Conservation (phyloP, 176 grass and related monocot genomes). For the Bromus sterilis region DNA sequence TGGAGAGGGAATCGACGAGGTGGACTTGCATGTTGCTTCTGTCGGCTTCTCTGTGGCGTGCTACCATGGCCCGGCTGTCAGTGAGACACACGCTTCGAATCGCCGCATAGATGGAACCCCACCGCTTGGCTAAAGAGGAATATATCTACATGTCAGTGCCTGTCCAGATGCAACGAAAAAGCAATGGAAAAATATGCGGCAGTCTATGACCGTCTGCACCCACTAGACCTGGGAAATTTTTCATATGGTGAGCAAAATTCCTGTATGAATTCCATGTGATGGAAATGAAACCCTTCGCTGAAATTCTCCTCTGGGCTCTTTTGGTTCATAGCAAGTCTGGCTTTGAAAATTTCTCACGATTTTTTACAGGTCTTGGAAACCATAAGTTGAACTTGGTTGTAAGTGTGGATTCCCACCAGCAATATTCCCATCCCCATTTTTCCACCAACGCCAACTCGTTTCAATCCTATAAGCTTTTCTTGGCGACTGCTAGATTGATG, state of each 20-base stretch:
- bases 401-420: background rate
- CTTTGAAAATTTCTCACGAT: too few relatives aligned
- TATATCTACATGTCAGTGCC: background rate
- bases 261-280: background rate
- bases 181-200: background rate
- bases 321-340: too few relatives aligned
- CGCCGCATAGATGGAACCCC: slow-evolving; percentile 21
- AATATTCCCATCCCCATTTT: background rate
- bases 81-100: slow-evolving; percentile 22
- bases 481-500: background rate
- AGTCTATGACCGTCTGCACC: background rate
- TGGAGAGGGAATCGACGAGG: slow-evolving; percentile 10
- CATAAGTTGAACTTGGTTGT: background rate
- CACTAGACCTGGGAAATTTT: background rate
- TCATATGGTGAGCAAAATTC: background rate
- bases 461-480: too few relatives aligned
- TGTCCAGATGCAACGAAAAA: background rate
- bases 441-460: background rate
- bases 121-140: background rate
- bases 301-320: too few relatives aligned
- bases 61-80: slow-evolving; percentile 11
- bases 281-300: too few relatives aligned
- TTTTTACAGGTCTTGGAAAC: too few relatives aligned
- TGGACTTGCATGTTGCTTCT: slow-evolving; percentile 3
- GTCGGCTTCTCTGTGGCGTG: background rate